A percentile compares a stretch with the other conserved stretches of the same genome.
Evolutionary conservation across 1,284 basidiomycete genomes (phyloP).

Genomic region (Wallemia hederae): DNA sequence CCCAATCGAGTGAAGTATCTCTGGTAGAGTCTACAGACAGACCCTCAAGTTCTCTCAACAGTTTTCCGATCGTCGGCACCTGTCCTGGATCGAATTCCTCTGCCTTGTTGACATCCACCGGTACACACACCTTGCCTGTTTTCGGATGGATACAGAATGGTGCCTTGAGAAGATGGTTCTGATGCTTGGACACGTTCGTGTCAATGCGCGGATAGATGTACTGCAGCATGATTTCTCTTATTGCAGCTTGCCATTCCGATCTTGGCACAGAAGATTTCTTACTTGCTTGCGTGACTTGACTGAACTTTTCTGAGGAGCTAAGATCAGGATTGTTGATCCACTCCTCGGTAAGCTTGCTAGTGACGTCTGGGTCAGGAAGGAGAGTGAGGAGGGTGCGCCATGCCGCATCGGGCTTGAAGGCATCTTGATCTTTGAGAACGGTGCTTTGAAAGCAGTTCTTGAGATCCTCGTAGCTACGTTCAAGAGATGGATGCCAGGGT

Average conservation of each 20-base stretch:
- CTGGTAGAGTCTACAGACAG: slow-evolving; percentile 13
- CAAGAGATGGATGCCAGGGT: neutral
- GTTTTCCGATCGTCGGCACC: slow-evolving; percentile 60
- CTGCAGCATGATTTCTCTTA: slow-evolving; percentile 70
- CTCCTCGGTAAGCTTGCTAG: slow-evolving; percentile 8
- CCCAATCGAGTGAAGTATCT: slow-evolving; percentile 14
- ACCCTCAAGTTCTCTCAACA: slow-evolving; percentile 51
- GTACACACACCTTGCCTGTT: slow-evolving; percentile 77
- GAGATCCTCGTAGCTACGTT: neutral
- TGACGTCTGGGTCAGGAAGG: slow-evolving; percentile 14
- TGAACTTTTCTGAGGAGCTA: slow-evolving; percentile 1
- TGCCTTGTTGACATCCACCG: slow-evolving; percentile 48
- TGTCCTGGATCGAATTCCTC: slow-evolving; percentile 54
- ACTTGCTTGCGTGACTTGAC: slow-evolving; percentile 2
- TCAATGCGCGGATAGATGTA: slow-evolving; percentile 94
- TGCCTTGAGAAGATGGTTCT: slow-evolving; percentile 91
- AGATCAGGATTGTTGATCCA: neutral
- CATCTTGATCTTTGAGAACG: slow-evolving; percentile 59
- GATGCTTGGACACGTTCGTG: slow-evolving; percentile 83
- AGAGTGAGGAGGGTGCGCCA: slow-evolving; percentile 15
- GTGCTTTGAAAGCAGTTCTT: neutral
- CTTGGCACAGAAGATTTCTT: neutral
- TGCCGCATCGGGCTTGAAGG: slow-evolving; percentile 39
- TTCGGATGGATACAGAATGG: slow-evolving; percentile 94
- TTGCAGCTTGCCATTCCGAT: slow-evolving; percentile 18